phyloP scores from a whole-genome alignment of 768 basidiomycete species.

The Dioszegia crocea region DNA sequence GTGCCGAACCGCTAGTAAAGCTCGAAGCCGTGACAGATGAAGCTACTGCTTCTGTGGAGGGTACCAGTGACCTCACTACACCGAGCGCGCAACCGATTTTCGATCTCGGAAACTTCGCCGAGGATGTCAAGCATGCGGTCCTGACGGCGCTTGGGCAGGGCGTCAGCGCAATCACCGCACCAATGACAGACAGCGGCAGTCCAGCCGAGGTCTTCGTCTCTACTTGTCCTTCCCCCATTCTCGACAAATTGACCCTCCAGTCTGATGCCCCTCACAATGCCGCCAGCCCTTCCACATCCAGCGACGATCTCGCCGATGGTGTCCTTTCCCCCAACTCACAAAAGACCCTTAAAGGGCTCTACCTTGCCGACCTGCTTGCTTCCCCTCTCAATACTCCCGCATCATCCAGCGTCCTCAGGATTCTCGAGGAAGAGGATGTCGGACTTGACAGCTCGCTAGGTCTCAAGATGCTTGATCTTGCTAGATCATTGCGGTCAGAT shows the following conservation, averaged over 20 bases:
- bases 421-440: conserved; percentile 25
- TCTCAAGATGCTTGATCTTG: conserved; percentile 28
- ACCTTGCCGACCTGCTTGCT: conserved; percentile 11
- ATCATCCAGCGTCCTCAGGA: conserved; percentile 15
- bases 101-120: no score
- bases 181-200: no score
- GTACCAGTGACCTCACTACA: no score
- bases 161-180: no score
- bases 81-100: no score
- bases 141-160: no score
- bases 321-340: conserved; percentile 5
- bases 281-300: background rate
- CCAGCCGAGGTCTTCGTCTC: conserved; percentile 7
- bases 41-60: no score
- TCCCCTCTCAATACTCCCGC: conserved; percentile 14
- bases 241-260: background rate
- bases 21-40: no score
- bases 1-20: no score
- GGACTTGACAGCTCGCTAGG: conserved; percentile 23
- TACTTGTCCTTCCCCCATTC: conserved; percentile 5
- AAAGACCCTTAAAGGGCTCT: background rate
- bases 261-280: background rate
- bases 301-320: background rate
- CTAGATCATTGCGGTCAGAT: conserved; percentile 15
- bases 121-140: no score